A percentile compares a stretch with the other conserved stretches of the same genome.
Evolutionary conservation across 495 filamentous ascomycete species (phyloP).

Genomic region (Tuber microsphaerosporum): DNA sequence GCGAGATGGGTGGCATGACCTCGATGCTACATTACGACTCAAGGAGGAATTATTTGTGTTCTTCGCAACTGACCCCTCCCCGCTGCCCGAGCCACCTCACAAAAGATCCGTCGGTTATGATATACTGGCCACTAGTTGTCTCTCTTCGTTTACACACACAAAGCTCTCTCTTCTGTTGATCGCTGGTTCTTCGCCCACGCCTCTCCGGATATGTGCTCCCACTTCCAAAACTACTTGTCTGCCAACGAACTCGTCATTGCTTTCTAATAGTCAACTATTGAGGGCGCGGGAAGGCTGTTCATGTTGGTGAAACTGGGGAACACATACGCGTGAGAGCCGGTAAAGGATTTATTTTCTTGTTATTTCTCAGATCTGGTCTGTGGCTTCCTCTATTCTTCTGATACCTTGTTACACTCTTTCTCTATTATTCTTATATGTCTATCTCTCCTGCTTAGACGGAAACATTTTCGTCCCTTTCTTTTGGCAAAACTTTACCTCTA

Average conservation of each 20-base stretch:
- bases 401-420: background rate
- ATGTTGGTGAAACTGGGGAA: background rate
- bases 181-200: background rate
- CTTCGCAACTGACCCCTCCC: background rate
- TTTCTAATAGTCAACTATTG: background rate
- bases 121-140: background rate
- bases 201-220: background rate
- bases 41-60: background rate
- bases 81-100: background rate
- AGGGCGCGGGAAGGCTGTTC: background rate
- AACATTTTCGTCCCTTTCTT: background rate
- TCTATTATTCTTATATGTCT: background rate
- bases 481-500: background rate
- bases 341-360: background rate
- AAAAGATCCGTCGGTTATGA: background rate
- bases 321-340: background rate
- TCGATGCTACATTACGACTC: rapidly evolving
- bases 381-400: background rate
- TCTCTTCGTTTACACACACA: too few relatives aligned
- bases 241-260: background rate
- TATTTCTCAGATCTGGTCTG: too few relatives aligned
- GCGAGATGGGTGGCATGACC: background rate
- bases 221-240: background rate
- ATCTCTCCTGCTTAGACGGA: background rate
- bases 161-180: background rate